Evolutionary conservation across 306 rosid species (phyloP), one percentile per base, ranked within the genome.

Genomic region (Cicer cuneatum): DNA sequence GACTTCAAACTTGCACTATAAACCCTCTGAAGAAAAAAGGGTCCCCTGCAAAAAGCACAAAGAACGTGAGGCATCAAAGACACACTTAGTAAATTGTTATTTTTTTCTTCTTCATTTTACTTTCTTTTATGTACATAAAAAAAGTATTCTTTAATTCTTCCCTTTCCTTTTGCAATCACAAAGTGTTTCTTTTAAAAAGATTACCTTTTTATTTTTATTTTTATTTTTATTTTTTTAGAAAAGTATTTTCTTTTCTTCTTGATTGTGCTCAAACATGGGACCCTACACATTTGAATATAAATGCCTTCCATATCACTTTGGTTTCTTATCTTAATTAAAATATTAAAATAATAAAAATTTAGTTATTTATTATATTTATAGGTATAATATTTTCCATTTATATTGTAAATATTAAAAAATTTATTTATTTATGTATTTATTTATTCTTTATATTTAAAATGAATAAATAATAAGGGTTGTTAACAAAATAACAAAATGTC

Each of bases 11-110:
- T 77, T 49, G 81, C 72, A 81, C 77, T 73, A 63, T 56, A 72
- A 79, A 13, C 63, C 66, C 80, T 75, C 78, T 57, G 16, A 52
- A 21, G 42, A 71, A 40, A 82, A 40, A 84, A 88, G 79, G 68
- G 60, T 51, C 6, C 80, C 63, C 83, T 59, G 80, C 80, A 76
- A 87, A 90, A 90, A 82, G 88, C 92, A 83, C 86, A 82, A 86
- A 84, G 85, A 87, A 79, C 90, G 79, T 87, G 92, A 86, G 79
- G 89, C 89, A 84, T 84, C 88, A 80, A 74, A 69, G 51, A 58
- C 86, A 83, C 78, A 64, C 60, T 8, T 8, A 64, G 33, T 64
- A 40, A 40, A 9, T 38, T 62, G 39, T n/a, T 39, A 7, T 62
- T 62, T 62, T 35, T 1, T 7, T n/a, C 38, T 35, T 35, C 16